Percentiles rank a stretch among this genome's conserved stretches.
These are phyloP conservation scores for Metrosideros polymorpha DNA, from an alignment of 441 rosid genomes.

Conservation along the genomic window DNA sequence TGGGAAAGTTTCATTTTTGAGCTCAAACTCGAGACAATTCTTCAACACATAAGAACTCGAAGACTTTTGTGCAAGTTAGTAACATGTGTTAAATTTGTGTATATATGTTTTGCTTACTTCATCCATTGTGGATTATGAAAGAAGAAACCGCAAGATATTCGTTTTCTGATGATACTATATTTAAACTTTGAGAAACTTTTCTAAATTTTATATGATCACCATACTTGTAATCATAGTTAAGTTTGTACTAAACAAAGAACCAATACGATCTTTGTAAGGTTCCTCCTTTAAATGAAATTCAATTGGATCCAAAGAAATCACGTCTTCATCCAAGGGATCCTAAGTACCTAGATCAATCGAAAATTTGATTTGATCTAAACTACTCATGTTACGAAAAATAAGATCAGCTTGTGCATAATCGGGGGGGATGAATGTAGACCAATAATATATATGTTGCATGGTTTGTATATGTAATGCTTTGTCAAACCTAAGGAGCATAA, in stretches of 20 bases:
- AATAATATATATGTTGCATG: not conserved
- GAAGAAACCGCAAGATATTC: not conserved
- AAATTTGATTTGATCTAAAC: too few relatives aligned
- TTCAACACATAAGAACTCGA: not conserved
- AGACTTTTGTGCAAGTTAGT: not conserved
- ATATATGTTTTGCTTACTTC: not conserved
- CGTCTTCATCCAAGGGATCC: constrained; percentile 7
- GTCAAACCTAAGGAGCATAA: not conserved
- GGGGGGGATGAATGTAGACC: too few relatives aligned
- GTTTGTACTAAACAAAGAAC: too few relatives aligned
- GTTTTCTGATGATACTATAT: not conserved
- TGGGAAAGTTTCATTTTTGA: too few relatives aligned
- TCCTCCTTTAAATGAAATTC: constrained; percentile 1
- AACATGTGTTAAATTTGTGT: not conserved
- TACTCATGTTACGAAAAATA: too few relatives aligned
- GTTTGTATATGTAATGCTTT: not conserved
- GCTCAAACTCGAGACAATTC: too few relatives aligned
- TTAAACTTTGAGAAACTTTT: too few relatives aligned
- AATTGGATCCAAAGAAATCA: constrained; percentile 4
- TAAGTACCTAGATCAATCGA: not conserved
- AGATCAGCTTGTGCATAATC: too few relatives aligned
- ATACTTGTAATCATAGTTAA: too few relatives aligned
- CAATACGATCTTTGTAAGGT: constrained; percentile 4
- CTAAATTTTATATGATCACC: too few relatives aligned
- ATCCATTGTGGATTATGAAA: not conserved